Conservation (phyloP, 306 rosid species). For the Prunus davidiana region DNA sequence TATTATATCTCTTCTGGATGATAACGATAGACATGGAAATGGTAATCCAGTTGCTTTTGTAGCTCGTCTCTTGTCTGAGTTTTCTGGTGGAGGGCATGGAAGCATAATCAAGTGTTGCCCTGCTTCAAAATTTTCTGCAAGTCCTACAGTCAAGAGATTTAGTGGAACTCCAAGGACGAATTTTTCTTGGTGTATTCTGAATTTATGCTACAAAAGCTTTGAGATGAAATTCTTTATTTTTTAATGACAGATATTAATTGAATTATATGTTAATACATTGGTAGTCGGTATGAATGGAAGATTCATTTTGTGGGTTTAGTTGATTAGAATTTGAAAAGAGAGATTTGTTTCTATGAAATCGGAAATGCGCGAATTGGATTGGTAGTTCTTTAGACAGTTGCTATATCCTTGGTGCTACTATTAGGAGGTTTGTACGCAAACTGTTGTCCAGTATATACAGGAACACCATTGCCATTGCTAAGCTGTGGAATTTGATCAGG, state of each 20-base stretch:
- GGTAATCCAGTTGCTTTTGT: constrained; percentile 2
- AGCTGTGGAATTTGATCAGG: not conserved
- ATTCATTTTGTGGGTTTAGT: not conserved
- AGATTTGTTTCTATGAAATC: not conserved
- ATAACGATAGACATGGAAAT: constrained; percentile 1
- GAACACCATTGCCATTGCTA: no score
- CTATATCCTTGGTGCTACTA: no score
- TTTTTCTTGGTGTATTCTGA: not conserved
- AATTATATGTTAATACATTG: not conserved
- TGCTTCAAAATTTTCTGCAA: constrained; percentile 6
- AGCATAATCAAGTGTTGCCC: not conserved
- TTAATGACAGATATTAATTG: not conserved
- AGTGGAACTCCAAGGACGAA: not conserved
- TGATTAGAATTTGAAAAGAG: not conserved
- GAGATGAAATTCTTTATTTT: not conserved
- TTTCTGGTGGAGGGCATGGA: not conserved
- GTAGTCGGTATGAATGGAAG: not conserved
- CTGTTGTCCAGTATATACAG: no score
- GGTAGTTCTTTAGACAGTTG: not conserved
- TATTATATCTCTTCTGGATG: not conserved
- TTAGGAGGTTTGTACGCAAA: no score
- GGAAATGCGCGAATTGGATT: not conserved
- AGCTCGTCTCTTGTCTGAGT: not conserved
- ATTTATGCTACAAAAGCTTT: not conserved
- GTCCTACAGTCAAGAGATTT: not conserved